Base-by-base conservation (phyloP, 2,329 filamentous ascomycete species). In the Microcyclosporella mali region DNA sequence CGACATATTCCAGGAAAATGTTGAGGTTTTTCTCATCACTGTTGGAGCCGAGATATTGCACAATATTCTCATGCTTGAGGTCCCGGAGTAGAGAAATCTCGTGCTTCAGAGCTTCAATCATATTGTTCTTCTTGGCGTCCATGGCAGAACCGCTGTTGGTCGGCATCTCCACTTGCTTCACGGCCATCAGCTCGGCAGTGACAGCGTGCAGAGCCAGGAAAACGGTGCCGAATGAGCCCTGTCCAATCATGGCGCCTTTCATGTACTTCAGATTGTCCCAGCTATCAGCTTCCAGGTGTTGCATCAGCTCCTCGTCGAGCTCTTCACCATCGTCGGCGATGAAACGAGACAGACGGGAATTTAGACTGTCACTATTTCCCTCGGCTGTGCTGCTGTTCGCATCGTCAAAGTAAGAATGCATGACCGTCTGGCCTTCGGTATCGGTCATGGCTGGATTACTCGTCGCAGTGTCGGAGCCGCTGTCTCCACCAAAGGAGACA, bases 1-100 rank as follows among this genome's bases (percentile, higher is more conserved):
- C 87, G 25, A 98, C 92, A 65, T 98, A 98, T 68, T 98, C 92
- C 61, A 98, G 81, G 81, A 98, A 98, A 84, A 98, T 98, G 71
- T 98, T 98, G 58, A 98, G 81, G 64, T 90, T 84, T 42, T 89
- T 84, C 14, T 87, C 81, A 49, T 94, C 92, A 7, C 88, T 90
- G 59, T 89, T 90, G 56, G 89, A 95, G 47, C 92, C 92, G 6
- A 98, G 81, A 62, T 98, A 98, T 64, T 95, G 92, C 64, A 98
- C 92, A 62, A 98, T 97, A 64, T 98, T 97, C 43, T 87, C 81
- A 61, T 98, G 92, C 60, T 94, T 88, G 37, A 98, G 80, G 55
- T 95, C 92, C 51, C 92, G 86, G 31, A 98, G 76, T 40, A 98
- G 79, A 49, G 85, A 85, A 63, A 98, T 98, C 69, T 98, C 92